Base-by-base conservation (phyloP, 441 rosid genomes). In the Hypseocharis bilobata region DNA sequence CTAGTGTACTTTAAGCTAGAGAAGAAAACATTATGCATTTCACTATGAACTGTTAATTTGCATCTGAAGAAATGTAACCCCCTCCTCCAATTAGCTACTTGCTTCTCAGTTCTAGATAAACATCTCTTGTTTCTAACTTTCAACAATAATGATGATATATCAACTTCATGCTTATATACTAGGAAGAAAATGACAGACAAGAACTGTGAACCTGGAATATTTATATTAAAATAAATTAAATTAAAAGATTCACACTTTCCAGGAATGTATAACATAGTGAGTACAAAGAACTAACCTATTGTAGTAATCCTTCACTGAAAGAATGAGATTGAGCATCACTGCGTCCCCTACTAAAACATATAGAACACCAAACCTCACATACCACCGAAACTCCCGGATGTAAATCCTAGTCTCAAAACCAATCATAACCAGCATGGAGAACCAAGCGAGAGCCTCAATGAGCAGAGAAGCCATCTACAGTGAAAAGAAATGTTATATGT, bases 311-410 rank as follows among this genome's bases (percentile, higher is more conserved):
- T 84, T 95, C 72, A 81, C 83, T 13, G 93, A 69, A 20, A 89
- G 82, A 78, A 91, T 65, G 74, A 95, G 92, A 74, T 86, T 86
- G 72, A 89, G 63, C 88, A 92, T 75, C 65, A 89, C 99, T 17
- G 83, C 86, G 76, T 89, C 91, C 61, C 90, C 99, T 52, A 95
- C 81, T 74, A 89, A 84, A 55, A 84, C 80, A 68, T 89, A 95
- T 62, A 92, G 59, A 66, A 92, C 78, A 47, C 87, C 97, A 60
- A 88, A 91, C 78, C 96, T 83, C 69, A 94, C 92, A 82, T 80
- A 84, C 99, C 98, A 94, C 65, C 99, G 94, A 62, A 89, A 76
- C 61, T 94, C 93, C 32, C 61, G 74, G 75, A 94, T 78, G 74
- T 94, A 94, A 56, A 88, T 80, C 73, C 85, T 89, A 38, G 90